Evolutionary conservation across 371 early-diverging fungal genomes (phyloP), one percentile per base, ranked within the genome.

Genomic region (Mucor ambiguus): DNA sequence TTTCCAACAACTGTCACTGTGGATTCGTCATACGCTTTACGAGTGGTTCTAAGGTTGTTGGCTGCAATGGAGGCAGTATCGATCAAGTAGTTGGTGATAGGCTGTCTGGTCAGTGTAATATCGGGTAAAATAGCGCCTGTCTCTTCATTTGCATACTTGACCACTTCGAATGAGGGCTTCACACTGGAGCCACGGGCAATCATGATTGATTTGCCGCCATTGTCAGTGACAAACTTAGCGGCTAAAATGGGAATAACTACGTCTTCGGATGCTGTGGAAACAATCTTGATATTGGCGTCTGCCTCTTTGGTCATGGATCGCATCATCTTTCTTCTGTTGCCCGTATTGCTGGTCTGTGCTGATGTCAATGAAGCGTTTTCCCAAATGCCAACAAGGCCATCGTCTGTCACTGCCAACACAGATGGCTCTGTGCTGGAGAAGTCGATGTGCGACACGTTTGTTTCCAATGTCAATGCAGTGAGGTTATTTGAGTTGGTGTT

Each of bases 111-210:
- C 67, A 87, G 63, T 16, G 71, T 64, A 49, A 87, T 64, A 12
- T 83, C 80, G 43, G 73, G 74, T 30, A 75, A 20, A 69, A 78
- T 61, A 22, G 72, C 75, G 30, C 73, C 76, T 29, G 71, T 64
- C n/a, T 71, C 71, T 32, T 75, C 72, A 26, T 69, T 63, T 3
- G 72, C 71, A 58, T 70, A 74, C 20, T 64, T 72, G 33, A 94
- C 79, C 32, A 84, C 86, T 73, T 94, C 94, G 70, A 94, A 92
- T 0, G 83, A 77, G 5, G 93, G 93, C 64, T 89, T 87, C 37
- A 93, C 73, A 29, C 85, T 81, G 18, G 83, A 85, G 43, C 93
- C 93, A 58, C 89, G 84, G 10, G 90, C 93, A 58, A 92, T 72
- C 64, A 92, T 79, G 61, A 92, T 75, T 32, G 80, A 74, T 57